Percentiles rank a stretch among this genome's conserved stretches.
These are phyloP conservation scores for Mikania micrantha DNA, from an alignment of 129 eudicot species.

Conservation along the genomic window DNA sequence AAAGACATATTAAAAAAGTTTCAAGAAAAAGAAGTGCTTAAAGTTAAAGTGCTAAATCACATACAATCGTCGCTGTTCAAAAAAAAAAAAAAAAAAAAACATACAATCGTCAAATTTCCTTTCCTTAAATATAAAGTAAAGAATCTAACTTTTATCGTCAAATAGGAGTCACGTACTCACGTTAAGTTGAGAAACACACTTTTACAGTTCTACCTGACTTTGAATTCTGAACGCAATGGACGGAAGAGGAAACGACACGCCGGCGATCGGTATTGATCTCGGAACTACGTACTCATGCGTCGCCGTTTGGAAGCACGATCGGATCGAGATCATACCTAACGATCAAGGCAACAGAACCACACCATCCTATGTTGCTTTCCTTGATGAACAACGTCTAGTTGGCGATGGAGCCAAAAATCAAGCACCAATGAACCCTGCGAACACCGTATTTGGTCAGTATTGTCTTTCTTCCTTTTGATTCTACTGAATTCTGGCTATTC, in stretches of 20 bases:
- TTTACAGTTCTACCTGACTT: no score
- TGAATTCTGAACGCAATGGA: background rate
- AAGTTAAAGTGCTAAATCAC: no score
- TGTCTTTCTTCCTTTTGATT: no score
- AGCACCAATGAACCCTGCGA: constrained; percentile 3
- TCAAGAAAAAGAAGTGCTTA: no score
- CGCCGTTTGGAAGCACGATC: background rate
- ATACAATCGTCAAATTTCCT: no score
- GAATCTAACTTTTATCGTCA: no score
- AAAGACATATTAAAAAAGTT: no score
- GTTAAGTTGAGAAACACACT: no score
- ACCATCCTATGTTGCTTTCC: constrained; percentile 14
- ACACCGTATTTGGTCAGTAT: constrained; percentile 17
- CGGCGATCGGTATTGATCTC: constrained; percentile 10
- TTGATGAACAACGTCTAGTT: constrained; percentile 1
- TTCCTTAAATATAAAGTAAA: no score
- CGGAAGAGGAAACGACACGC: background rate
- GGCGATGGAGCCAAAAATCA: constrained; percentile 21
- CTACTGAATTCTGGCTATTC: background rate
- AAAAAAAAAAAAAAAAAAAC: no score
- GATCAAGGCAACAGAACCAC: constrained; percentile 19
- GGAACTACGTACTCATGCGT: background rate
- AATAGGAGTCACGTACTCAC: no score
- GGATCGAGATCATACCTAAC: constrained; percentile 8
- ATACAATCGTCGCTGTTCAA: no score